These are phyloP conservation scores for Trichoderma virens DNA, from an alignment of 495 filamentous ascomycete species.

Conservation along the genomic window DNA sequence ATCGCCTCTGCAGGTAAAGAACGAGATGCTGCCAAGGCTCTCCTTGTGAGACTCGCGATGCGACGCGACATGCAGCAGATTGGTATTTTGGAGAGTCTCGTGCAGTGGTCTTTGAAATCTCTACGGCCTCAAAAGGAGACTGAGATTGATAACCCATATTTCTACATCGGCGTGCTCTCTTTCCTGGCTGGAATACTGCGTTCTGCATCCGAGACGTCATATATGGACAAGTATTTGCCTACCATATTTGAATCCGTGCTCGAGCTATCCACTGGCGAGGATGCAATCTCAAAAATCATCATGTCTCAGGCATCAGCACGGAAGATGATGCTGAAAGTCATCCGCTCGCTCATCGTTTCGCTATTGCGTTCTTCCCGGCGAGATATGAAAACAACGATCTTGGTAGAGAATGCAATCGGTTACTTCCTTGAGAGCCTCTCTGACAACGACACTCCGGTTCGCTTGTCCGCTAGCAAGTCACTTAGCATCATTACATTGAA, in stretches of 20 bases:
- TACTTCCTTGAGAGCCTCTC: conserved; percentile 57
- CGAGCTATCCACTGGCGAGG: conserved; percentile 29
- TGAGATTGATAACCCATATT: conserved; percentile 32
- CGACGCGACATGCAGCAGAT: conserved; percentile 80
- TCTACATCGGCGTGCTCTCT: conserved; percentile 64
- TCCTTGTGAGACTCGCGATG: conserved; percentile 75
- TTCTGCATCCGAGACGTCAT: conserved; percentile 38
- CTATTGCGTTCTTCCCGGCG: conserved; percentile 38
- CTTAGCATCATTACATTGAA: conserved; percentile 77
- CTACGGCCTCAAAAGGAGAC: conserved; percentile 34
- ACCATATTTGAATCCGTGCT: conserved; percentile 44
- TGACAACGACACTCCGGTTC: conserved; percentile 83
- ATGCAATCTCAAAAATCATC: conserved; percentile 39
- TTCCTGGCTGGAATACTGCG: conserved; percentile 67
- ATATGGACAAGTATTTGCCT: conserved; percentile 41
- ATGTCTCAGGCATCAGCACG: conserved; percentile 65
- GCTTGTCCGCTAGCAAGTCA: conserved; percentile 86
- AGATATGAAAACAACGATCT: conserved; percentile 39
- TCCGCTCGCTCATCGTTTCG: conserved; percentile 61
- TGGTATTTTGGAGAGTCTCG: conserved; percentile 56
- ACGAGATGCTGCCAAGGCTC: conserved; percentile 69
- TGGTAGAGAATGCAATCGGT: conserved; percentile 70
- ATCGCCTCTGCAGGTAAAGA: conserved; percentile 75
- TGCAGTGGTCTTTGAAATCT: conserved; percentile 57
- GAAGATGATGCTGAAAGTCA: conserved; percentile 75